Base-by-base conservation (phyloP, 495 filamentous ascomycete genomes). In the Daldinia concentrica region DNA sequence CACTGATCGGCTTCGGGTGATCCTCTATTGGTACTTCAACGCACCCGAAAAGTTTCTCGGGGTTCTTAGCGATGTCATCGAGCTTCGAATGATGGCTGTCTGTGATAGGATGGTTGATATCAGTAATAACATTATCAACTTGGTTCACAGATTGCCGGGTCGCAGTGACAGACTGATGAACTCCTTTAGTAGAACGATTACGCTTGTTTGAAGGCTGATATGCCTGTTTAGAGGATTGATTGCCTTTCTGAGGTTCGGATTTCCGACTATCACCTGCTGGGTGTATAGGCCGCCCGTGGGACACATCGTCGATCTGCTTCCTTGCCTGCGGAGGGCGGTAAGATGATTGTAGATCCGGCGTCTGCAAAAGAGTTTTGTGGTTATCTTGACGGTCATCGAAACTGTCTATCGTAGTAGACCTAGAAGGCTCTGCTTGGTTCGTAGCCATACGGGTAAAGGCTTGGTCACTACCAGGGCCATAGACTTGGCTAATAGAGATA, bases 401-500 rank as follows among this genome's bases (percentile, higher is more conserved):
- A 12, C 8, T 4, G 3, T 5, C 4, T 8, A 12, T 48, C 2
- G 12, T 19, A 48, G 43, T 24, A 12, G 43, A 24, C 43, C 43
- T 9, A 12, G 19, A 48, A 22, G 19, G 2, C 12, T 22, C 43
- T 4, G 6, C 17, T 30, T 30, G 50, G 4, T 5, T 17, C 15
- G 15, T 11, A 22, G 62, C 62, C 9, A 58, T 27, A 0, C 12
- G 8, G 8, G 52, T 43, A 17, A 71, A 71, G 0, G 50, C 58
- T n/a, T 62, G 6, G 4, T 22, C 9, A 29, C 50, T 39, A 5
- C 39, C 41, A 4, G 68, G 62, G 6, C 68, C 68, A 12, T 71
- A 71, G 8, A 71, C 1, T 6, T 58, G 58, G 6, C 39, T 51
- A 14, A 71, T 27, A 2, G 57, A 51, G 32, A 71, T 54, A 3